phyloP scores from a whole-genome alignment of 75 land plant species.

The Ceratopteris richardii region DNA sequence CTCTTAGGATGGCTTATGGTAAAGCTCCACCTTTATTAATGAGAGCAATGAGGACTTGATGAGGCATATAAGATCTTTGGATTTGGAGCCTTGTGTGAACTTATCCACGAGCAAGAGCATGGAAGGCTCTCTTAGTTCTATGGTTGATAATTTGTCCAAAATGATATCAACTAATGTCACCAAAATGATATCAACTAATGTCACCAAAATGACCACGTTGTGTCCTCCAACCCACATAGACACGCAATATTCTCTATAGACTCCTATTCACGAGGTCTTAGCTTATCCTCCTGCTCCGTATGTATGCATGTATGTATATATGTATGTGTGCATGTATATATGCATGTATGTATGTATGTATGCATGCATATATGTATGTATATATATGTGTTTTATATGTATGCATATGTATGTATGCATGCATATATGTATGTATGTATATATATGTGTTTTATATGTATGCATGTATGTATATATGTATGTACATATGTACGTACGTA shows the following conservation, averaged over 20 bases:
- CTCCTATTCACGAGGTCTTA: not conserved
- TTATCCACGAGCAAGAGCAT: not conserved
- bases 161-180: not conserved
- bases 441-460: no score
- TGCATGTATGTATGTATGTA: constrained; percentile 1
- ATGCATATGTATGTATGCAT: not conserved
- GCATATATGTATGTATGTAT: no score
- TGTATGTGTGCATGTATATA: not conserved
- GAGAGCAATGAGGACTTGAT: no score
- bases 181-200: not conserved
- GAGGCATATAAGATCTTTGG: no score
- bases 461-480: no score
- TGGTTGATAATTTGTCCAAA: not conserved
- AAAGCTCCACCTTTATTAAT: no score
- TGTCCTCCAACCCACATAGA: not conserved
- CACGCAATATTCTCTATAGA: not conserved
- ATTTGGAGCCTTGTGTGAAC: no score
- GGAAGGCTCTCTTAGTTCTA: not conserved
- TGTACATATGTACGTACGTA: no score
- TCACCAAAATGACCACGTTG: not conserved
- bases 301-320: not conserved
- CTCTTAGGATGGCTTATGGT: no score
- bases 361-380: not conserved
- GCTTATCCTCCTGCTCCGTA: no score
- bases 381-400: constrained; percentile 4